Evolutionary conservation across 2,329 filamentous ascomycete genomes (phyloP), one percentile per base, ranked within the genome.

Genomic region (Fusarium sp.): DNA sequence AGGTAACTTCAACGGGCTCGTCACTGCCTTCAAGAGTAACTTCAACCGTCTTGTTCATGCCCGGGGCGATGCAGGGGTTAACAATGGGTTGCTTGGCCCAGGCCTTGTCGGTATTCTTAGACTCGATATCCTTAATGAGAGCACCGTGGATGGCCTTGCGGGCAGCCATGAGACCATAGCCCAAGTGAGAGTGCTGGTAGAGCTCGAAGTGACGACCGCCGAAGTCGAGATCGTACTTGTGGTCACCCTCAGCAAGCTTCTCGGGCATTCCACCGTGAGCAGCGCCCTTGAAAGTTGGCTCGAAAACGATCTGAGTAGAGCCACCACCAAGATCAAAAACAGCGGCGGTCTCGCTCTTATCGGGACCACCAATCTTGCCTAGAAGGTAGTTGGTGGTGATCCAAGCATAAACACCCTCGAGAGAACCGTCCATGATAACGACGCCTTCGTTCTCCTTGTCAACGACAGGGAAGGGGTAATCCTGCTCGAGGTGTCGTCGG

Each of bases 371-470:
- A 82, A 99, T 98, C 85, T 98, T 98, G 78, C 95, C 95, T 29
- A 99, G 90, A 44, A 99, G 92, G 83, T 99, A 99, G 87, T 99
- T 99, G 74, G 94, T 96, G 11, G 96, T 99, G 81, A 99, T 97
- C 96, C 96, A 99, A 59, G 96, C 97, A 80, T 97, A 99, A 35
- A 99, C 95, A 80, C 96, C 96, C 84, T 99, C 96, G 79, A 98
- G 93, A 56, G 93, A 94, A 70, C 96, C 96, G 78, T 97, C 95
- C 96, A 99, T 99, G 81, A 99, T 97, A 71, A 94, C 90, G 33
- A 99, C 94, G 63, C 97, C 96, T 61, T 93, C 91, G 76, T 95
- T 91, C 78, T 94, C 93, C 73, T 91, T 88, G 18, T 93, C 92
- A 62, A 99, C 93, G 45, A 99, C 93, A 1, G 96, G 94, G 88